Percentiles rank a stretch among this genome's conserved stretches.
phyloP scores from a whole-genome alignment of 441 rosid genomes.

The Aquilaria agallochum region DNA sequence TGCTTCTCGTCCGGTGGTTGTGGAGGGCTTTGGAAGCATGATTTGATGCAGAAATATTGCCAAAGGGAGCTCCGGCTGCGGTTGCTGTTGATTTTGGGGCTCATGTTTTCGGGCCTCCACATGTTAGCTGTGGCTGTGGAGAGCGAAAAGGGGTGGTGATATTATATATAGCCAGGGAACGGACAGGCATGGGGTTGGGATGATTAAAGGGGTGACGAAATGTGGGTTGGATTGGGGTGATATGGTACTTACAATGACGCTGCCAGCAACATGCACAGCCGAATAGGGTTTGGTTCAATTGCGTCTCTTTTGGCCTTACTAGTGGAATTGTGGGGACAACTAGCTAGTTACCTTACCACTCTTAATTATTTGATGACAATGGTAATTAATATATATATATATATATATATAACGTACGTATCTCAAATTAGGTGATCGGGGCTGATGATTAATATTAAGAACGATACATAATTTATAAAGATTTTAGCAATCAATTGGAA shows the following conservation, averaged over 20 bases:
- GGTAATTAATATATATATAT: too few species aligned
- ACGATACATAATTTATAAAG: too few species aligned
- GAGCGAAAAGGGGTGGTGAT: neutral
- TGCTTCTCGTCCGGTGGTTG: conserved; percentile 4
- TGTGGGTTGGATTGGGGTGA: neutral
- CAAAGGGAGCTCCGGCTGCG: conserved; percentile 14
- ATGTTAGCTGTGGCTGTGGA: neutral
- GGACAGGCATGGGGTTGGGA: neutral
- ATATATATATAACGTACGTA: too few species aligned
- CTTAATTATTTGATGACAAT: too few species aligned
- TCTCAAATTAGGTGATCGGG: too few species aligned
- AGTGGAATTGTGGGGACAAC: neutral
- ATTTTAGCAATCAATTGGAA: too few species aligned
- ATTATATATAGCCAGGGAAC: neutral
- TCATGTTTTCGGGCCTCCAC: neutral
- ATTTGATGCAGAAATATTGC: conserved; percentile 16
- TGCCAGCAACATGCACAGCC: neutral
- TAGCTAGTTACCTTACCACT: too few species aligned
- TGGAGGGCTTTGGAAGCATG: conserved; percentile 17
- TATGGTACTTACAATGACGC: too few species aligned
- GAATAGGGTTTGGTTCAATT: neutral
- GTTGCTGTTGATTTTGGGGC: neutral
- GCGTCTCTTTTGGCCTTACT: neutral
- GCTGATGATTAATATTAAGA: too few species aligned
- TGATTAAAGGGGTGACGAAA: conserved; percentile 1